Evolutionary conservation across 2,329 filamentous ascomycete species (phyloP).

Genomic region (Didymella pomorum): DNA sequence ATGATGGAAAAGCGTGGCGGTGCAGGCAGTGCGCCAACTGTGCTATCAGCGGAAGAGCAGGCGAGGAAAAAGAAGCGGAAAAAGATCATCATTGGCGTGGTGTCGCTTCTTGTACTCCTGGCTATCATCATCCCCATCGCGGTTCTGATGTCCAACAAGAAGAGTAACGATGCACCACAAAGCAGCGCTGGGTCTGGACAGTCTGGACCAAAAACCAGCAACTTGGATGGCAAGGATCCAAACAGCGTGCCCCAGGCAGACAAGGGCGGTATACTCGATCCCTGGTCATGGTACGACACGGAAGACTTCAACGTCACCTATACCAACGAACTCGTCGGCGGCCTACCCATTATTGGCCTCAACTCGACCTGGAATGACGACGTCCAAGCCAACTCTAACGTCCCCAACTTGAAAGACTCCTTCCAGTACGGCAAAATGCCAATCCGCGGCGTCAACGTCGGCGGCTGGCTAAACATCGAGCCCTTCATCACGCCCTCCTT

Average conservation of each 20-base stretch:
- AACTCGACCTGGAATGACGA: slow-evolving; percentile 87
- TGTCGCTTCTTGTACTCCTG: slow-evolving; percentile 52
- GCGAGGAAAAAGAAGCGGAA: slow-evolving; percentile 55
- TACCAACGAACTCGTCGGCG: slow-evolving; percentile 83
- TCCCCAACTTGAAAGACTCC: slow-evolving; percentile 75
- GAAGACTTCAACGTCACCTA: slow-evolving; percentile 94
- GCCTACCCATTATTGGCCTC: slow-evolving; percentile 89
- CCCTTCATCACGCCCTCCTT: slow-evolving; percentile 95
- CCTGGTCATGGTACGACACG: slow-evolving; percentile 91
- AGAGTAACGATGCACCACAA: slow-evolving; percentile 29
- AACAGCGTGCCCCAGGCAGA: slow-evolving; percentile 63
- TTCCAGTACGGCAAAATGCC: slow-evolving; percentile 84
- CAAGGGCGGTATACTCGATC: slow-evolving; percentile 81
- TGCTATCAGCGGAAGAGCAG: slow-evolving; percentile 52
- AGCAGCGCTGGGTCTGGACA: slow-evolving; percentile 30
- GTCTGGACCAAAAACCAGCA: slow-evolving; percentile 52
- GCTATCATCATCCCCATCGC: slow-evolving; percentile 59
- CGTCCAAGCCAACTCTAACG: slow-evolving; percentile 76
- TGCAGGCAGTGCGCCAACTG: slow-evolving; percentile 44
- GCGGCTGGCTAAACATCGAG: slow-evolving; percentile 92
- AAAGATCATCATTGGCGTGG: slow-evolving; percentile 59
- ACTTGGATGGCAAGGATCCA: slow-evolving; percentile 55
- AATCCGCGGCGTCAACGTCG: slow-evolving; percentile 89
- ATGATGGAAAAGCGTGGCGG: slow-evolving; percentile 54
- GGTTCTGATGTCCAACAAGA: slow-evolving; percentile 57